Evolutionary conservation across 2,329 filamentous ascomycete species (phyloP), one percentile per base, ranked within the genome.

Genomic region (Venturia carpophila): DNA sequence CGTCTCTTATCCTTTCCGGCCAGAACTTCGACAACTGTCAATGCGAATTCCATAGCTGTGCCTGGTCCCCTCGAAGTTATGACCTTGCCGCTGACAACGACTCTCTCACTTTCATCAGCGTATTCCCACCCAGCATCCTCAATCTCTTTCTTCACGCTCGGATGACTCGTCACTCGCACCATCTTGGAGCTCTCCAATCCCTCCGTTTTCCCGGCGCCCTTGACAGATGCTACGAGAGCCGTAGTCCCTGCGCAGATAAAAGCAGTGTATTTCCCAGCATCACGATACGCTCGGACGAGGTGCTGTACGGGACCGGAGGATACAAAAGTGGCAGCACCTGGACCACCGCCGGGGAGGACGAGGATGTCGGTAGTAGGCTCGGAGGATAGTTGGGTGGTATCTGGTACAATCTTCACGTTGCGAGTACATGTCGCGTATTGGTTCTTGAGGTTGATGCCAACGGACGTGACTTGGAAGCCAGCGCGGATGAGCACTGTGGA

Each of bases 1-100:
- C 81, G 79, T 64, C 77, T 77, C 71, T 77, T 81, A 74, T 78
- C 78, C 65, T 73, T 75, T 27, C 78, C 77, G 45, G 66, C 68
- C 13, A 77, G 43, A 24, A 63, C 5, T 67, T 77, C 76, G 1
- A 77, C 75, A 66, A 77, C 75, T 5, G 71, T 73, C n/a, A 77
- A 69, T 10, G 74, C 69, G 62, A 76, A 78, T 11, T 71, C 63
- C 67, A 77, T 63, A 13, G 75, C 75, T 15, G 75, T 77, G 1
- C 76, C 76, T 7, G 76, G 75, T 63, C 75, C 75, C 55, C 75
- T 66, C 63, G 70, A 73, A 15, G 75, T 77, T 58, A 77, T 67
- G 15, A 76, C 64, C 67, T 69, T 68, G 24, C 67, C 68, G 65
- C 67, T 71, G 3, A 69, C 69, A 68, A 76, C 72, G 19, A 77